A percentile compares a stretch with the other conserved stretches of the same genome.
Conservation (phyloP, 164 flowering plant species). For the Malania oleifera region DNA sequence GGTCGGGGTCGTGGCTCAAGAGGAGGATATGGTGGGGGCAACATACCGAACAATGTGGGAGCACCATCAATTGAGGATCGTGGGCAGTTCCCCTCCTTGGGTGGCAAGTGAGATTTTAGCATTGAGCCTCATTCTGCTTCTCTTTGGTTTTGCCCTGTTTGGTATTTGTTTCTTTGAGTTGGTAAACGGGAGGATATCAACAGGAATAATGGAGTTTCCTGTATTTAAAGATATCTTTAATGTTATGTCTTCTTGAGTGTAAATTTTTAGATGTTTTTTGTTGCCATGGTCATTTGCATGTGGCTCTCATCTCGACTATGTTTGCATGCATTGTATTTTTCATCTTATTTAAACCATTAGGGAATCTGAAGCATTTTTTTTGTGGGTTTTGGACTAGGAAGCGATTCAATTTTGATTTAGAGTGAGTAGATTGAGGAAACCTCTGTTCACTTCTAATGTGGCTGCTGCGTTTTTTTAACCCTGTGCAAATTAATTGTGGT, state of each 20-base stretch:
- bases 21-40: constrained; percentile 49
- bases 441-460: too few relatives aligned
- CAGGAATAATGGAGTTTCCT: constrained; percentile 21
- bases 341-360: constrained; percentile 4
- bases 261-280: constrained; percentile 27
- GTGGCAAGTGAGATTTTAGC: constrained; percentile 23
- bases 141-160: not conserved
- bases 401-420: constrained; percentile 27
- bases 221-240: constrained; percentile 10
- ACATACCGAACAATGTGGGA: constrained; percentile 10
- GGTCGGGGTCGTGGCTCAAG: constrained; percentile 79
- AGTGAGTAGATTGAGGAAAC: constrained; percentile 8
- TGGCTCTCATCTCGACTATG: not conserved
- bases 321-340: constrained; percentile 12
- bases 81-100: constrained; percentile 41
- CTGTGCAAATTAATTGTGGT: too few relatives aligned
- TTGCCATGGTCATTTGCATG: not conserved
- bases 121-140: too few relatives aligned
- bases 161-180: constrained; percentile 11
- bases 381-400: not conserved
- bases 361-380: constrained; percentile 9
- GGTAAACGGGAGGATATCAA: constrained; percentile 8
- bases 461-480: too few relatives aligned
- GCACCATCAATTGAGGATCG: constrained; percentile 56
- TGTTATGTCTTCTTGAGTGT: constrained; percentile 20